These are phyloP conservation scores for Neurospora cerealis DNA, from an alignment of 495 filamentous ascomycete genomes.

Conservation along the genomic window DNA sequence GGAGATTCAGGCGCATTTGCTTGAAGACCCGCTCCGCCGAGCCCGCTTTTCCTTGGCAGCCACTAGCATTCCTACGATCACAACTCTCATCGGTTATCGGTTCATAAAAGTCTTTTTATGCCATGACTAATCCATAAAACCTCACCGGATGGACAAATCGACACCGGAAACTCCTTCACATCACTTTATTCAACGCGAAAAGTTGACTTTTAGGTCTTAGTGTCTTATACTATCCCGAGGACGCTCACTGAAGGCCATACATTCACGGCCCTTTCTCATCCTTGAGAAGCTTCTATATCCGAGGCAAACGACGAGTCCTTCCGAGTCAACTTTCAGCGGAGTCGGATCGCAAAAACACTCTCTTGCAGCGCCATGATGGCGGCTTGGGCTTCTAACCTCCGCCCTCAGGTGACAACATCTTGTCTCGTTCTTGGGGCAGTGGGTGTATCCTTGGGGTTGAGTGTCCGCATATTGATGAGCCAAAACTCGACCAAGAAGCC, in stretches of 20 bases:
- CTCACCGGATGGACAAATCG: neutral
- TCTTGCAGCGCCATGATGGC: slow-evolving; percentile 1
- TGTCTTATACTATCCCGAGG: neutral
- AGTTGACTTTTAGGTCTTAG: neutral
- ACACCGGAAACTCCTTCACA: neutral
- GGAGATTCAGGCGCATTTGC: neutral
- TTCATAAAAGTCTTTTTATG: neutral
- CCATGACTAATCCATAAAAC: neutral
- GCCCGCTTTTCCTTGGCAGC: neutral
- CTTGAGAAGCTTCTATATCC: neutral
- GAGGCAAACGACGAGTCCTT: neutral
- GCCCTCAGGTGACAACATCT: neutral
- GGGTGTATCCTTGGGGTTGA: slow-evolving; percentile 10
- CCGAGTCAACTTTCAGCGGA: neutral
- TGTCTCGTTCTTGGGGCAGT: slow-evolving; percentile 13
- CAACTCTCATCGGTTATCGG: neutral
- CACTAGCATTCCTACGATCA: neutral
- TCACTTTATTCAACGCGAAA: neutral
- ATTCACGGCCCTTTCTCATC: neutral
- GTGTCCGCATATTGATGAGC: slow-evolving; percentile 1
- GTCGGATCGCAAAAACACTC: neutral
- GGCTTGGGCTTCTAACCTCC: slow-evolving; percentile 3
- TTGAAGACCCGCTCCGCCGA: neutral
- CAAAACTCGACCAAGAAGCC: neutral
- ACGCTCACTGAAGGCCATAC: neutral